phyloP scores from a whole-genome alignment of 108 stramenopile genomes.

The Parietichytrium sp. region DNA sequence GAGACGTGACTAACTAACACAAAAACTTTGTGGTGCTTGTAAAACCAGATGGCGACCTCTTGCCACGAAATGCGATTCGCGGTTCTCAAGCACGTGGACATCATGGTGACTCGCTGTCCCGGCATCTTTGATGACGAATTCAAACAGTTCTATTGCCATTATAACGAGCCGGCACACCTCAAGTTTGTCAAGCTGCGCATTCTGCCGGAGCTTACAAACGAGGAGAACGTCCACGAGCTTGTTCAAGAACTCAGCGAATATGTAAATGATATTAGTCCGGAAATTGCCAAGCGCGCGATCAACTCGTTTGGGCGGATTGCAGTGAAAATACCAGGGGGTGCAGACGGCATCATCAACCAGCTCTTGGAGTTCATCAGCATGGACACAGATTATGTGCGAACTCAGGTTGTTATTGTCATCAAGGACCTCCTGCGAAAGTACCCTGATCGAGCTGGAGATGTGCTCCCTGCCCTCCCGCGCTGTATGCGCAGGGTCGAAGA shows the following conservation, averaged over 20 bases:
- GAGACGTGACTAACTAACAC: too few species aligned
- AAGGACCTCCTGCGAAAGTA: slow-evolving; percentile 77
- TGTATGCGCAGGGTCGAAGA: slow-evolving; percentile 70
- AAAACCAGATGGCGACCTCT: slow-evolving; percentile 77
- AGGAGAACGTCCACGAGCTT: slow-evolving; percentile 83
- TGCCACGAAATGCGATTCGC: slow-evolving; percentile 80
- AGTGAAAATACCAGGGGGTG: slow-evolving; percentile 70
- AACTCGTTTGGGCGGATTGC: slow-evolving; percentile 85
- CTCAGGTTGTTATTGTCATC: slow-evolving; percentile 79
- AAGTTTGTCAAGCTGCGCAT: slow-evolving; percentile 89
- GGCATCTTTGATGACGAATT: slow-evolving; percentile 95
- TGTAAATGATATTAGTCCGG: slow-evolving; percentile 76
- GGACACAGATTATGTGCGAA: slow-evolving; percentile 75
- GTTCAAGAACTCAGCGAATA: slow-evolving; percentile 89
- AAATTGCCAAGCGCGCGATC: slow-evolving; percentile 79
- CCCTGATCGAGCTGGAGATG: slow-evolving; percentile 66
- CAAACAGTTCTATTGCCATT: slow-evolving; percentile 90
- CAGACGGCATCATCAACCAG: slow-evolving; percentile 76
- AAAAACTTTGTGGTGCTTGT: too few species aligned
- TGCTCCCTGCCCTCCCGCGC: slow-evolving; percentile 78
- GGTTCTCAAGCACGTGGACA: slow-evolving; percentile 86
- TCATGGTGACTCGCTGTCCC: slow-evolving; percentile 81
- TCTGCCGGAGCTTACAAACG: slow-evolving; percentile 82
- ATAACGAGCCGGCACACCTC: slow-evolving; percentile 89
- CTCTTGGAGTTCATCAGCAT: slow-evolving; percentile 83